A percentile compares a stretch with the other conserved stretches of the same genome.
These are phyloP conservation scores for Musa beccarii DNA, from an alignment of 176 grass and related monocot genomes.

Conservation along the genomic window DNA sequence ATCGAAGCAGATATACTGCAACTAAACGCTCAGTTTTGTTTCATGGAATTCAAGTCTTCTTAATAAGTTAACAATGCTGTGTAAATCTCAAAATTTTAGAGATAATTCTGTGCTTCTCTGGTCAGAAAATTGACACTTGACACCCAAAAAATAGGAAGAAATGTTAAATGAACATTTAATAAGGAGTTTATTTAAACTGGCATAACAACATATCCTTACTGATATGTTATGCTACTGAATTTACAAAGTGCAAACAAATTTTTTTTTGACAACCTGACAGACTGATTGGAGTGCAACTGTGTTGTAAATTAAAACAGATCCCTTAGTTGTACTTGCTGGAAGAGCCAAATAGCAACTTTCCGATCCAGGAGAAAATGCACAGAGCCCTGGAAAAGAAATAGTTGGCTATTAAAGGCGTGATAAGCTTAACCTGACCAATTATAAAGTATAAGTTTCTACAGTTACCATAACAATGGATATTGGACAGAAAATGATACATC, in stretches of 20 bases:
- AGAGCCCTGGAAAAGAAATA: conserved; percentile 52
- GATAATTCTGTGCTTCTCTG: too few species aligned
- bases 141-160: too few species aligned
- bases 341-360: conserved; percentile 74
- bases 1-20: neutral
- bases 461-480: too few species aligned
- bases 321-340: conserved; percentile 81
- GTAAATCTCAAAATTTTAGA: too few species aligned
- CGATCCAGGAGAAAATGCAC: conserved; percentile 88
- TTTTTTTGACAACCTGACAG: conserved; percentile 56
- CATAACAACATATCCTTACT: neutral
- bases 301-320: conserved; percentile 83
- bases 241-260: neutral
- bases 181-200: neutral
- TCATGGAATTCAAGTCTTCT: neutral
- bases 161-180: too few species aligned
- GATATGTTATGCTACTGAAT: neutral
- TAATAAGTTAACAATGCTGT: neutral
- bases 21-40: neutral
- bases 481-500: too few species aligned
- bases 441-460: neutral
- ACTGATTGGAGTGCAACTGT: conserved; percentile 83
- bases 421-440: neutral
- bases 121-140: too few species aligned
- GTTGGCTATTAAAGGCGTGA: neutral